These are phyloP conservation scores for Cymodocea nodosa DNA, from an alignment of 116 monocot genomes.

Conservation along the genomic window DNA sequence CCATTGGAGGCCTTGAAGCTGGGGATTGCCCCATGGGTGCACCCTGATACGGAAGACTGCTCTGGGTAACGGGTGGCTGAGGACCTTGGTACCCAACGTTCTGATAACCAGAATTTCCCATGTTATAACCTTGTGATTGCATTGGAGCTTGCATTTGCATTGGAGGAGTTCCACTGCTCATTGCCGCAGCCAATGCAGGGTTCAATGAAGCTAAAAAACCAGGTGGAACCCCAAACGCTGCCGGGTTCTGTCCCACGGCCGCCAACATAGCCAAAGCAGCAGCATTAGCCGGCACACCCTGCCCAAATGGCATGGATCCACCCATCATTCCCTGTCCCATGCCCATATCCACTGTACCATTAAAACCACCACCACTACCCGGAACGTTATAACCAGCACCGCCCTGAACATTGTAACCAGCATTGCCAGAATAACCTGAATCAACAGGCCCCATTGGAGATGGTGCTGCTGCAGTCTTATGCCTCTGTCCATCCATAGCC, in stretches of 20 bases:
- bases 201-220: slow-evolving; percentile 67
- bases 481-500: slow-evolving; percentile 36
- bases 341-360: slow-evolving; percentile 21
- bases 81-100: slow-evolving; percentile 37
- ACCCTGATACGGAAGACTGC: slow-evolving; percentile 43
- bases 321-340: slow-evolving; percentile 22
- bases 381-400: slow-evolving; percentile 8
- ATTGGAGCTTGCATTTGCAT: slow-evolving; percentile 19
- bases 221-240: slow-evolving; percentile 50
- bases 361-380: slow-evolving; percentile 8
- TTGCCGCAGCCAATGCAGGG: slow-evolving; percentile 50
- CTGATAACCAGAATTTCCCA: slow-evolving; percentile 37
- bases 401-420: slow-evolving; percentile 4
- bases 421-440: slow-evolving; percentile 1
- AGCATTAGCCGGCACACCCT: slow-evolving; percentile 59
- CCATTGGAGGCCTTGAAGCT: slow-evolving; percentile 36
- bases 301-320: slow-evolving; percentile 18
- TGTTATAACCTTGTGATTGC: slow-evolving; percentile 25
- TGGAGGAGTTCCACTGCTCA: slow-evolving; percentile 27
- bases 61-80: slow-evolving; percentile 21
- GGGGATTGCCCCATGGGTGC: slow-evolving; percentile 22
- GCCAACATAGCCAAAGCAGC: slow-evolving; percentile 59
- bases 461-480: background rate
- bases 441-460: background rate
- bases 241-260: slow-evolving; percentile 63